phyloP scores from a whole-genome alignment of 2,329 filamentous ascomycete genomes.

The Blumeria graminis region DNA sequence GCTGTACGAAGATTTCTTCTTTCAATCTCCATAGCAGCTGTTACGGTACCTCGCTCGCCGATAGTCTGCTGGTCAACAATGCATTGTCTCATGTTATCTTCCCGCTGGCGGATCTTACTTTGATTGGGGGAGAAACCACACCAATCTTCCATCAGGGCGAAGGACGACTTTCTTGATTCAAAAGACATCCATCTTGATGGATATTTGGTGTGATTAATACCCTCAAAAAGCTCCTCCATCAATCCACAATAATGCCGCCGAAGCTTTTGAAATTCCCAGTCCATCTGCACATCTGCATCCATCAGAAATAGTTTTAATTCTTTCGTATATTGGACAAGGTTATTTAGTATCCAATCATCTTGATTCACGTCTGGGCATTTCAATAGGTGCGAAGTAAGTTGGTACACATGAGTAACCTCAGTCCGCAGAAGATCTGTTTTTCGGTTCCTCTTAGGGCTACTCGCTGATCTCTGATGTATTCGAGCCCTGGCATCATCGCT shows the following conservation, averaged over 20 bases:
- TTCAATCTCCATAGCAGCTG: conserved; percentile 87
- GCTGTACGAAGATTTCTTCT: conserved; percentile 79
- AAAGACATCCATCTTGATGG: conserved; percentile 92
- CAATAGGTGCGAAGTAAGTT: conserved; percentile 75
- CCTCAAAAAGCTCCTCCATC: conserved; percentile 79
- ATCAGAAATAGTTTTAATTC: conserved; percentile 86
- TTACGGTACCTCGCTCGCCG: conserved; percentile 52
- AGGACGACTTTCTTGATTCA: conserved; percentile 82
- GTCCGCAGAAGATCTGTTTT: conserved; percentile 73
- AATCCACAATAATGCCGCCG: conserved; percentile 84
- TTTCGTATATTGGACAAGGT: conserved; percentile 71
- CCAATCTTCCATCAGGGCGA: conserved; percentile 97
- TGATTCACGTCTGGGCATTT: conserved; percentile 54
- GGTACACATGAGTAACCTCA: conserved; percentile 90
- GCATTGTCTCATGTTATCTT: conserved; percentile 70
- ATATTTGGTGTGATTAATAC: conserved; percentile 64
- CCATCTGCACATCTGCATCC: conserved; percentile 80
- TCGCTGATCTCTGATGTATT: conserved; percentile 67
- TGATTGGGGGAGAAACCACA: conserved; percentile 92
- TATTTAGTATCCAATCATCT: conserved; percentile 76
- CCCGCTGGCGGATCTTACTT: conserved; percentile 51
- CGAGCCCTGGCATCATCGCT: conserved; percentile 72
- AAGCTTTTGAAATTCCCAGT: conserved; percentile 82
- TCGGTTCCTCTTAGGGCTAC: conserved; percentile 56
- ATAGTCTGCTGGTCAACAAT: conserved; percentile 54